Evolutionary conservation across 306 rosid species (phyloP), one percentile per base, ranked within the genome.

Genomic region (Rubus parviflorus): DNA sequence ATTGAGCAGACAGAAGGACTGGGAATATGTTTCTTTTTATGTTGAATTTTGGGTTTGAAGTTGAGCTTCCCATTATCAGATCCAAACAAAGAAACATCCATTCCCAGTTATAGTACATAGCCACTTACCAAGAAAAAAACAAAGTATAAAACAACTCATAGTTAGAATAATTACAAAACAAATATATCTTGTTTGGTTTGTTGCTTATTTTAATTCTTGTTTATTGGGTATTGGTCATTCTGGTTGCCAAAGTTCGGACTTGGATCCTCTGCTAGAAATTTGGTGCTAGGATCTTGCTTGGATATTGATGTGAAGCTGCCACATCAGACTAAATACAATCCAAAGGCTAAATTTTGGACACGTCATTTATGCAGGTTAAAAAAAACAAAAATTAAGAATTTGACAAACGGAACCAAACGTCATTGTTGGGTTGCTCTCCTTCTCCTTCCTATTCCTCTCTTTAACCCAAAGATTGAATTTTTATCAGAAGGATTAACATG

Each of bases 1-100:
- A 45, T 73, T 11, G 4, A 46, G 80, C 61, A 78, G 78, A 83
- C 81, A 79, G 68, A 61, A 19, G 80, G 70, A 75, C 56, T 4
- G 53, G 57, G 57, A 25, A 46, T 43, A 9, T 74, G 54, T 16
- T 16, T 12, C 77, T 80, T 80, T 51, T 80, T 65, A n/a, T 76
- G 78, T 84, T 84, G 79, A n/a, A 78, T 20, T 43, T 77, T 35
- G 30, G 45, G 68, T 42, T 72, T 80, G 73, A 67, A 77, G 43
- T 63, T 58, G 68, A n/a, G 37, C 73, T 72, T 56, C 87, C 85
- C 79, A 49, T 67, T 68, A 79, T 85, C 83, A 80, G 40, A 79
- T 80, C 77, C 84, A 61, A 81, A 83, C 86, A 68, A 85, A 85
- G 43, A 70, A 25, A 10, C 35, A 48, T 75, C 77, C 20, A 38